Evolutionary conservation across 768 basidiomycete species (phyloP).

Genomic region (Stropharia rugosoannulata): DNA sequence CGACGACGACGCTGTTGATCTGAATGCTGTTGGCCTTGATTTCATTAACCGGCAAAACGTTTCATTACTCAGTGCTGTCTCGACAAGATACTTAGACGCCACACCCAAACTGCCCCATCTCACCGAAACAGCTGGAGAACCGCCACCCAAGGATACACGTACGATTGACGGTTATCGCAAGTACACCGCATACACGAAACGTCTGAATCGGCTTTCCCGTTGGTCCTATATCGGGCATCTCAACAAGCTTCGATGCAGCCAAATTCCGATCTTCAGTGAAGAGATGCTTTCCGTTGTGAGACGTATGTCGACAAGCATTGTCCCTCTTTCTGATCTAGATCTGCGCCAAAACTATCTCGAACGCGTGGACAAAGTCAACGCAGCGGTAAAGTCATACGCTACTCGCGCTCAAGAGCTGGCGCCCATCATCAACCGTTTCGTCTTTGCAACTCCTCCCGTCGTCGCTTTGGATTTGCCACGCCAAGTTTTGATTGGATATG

Average conservation of each 20-base stretch:
- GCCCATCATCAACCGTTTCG: slow-evolving; percentile 62
- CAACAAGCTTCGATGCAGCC: slow-evolving; percentile 69
- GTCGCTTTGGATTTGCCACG: slow-evolving; percentile 74
- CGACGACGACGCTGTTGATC: slow-evolving; percentile 49
- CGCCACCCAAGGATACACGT: slow-evolving; percentile 72
- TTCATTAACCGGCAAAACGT: slow-evolving; percentile 58
- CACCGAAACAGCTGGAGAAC: slow-evolving; percentile 54
- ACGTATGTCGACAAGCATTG: slow-evolving; percentile 42
- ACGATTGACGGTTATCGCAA: slow-evolving; percentile 71
- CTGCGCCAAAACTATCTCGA: slow-evolving; percentile 39
- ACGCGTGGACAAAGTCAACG: slow-evolving; percentile 38
- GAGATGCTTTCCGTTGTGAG: slow-evolving; percentile 43
- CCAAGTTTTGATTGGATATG: slow-evolving; percentile 51
- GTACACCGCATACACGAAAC: slow-evolving; percentile 49
- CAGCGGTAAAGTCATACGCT: slow-evolving; percentile 62
- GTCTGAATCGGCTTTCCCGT: slow-evolving; percentile 49
- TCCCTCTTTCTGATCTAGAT: slow-evolving; percentile 50
- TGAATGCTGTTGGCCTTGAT: slow-evolving; percentile 63
- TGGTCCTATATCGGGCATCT: slow-evolving; percentile 74
- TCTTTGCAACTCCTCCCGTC: slow-evolving; percentile 77
- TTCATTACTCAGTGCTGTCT: slow-evolving; percentile 51
- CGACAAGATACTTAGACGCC: slow-evolving; percentile 58
- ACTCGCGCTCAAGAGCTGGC: slow-evolving; percentile 56
- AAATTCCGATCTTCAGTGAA: slow-evolving; percentile 42
- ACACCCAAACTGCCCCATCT: slow-evolving; percentile 53